Base-by-base conservation (phyloP, 805 yeast genomes). In the Wickerhamomyces chambardii region DNA sequence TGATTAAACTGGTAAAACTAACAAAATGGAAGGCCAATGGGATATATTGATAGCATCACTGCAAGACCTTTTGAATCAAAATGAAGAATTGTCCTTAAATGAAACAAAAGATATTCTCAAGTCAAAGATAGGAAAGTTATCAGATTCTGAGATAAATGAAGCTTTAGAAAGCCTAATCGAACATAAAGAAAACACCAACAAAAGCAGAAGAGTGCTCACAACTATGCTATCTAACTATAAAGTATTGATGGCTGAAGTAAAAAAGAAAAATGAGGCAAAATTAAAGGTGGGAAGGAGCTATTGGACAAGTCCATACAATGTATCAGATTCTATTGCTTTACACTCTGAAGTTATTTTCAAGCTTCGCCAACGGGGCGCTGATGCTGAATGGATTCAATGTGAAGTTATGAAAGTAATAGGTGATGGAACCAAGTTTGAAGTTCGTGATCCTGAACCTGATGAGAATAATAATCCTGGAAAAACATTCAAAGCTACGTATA, bases 371-470 rank as follows among this genome's bases (percentile, higher is more conserved):
- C 68, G 81, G 28, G 81, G 78, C 32, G 68, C 74, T n/a, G 89
- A 81, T 33, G 73, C 73, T 12, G 97, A 90, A 53, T 92, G 98
- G 98, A 86, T 92, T 46, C 95, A 85, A 55, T 92, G 98, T 61
- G 86, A 83, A 50, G 95, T 92, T 14, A 72, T 79, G 19, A 77
- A 74, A 45, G 76, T 90, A 4, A 58, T 76, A n/a, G 74, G 75
- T 1, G 95, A 85, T 44, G 90, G 92, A 1, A 62, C 65, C 2
- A 61, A 53, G 50, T 87, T 80, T 53, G 97, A 92, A 58, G 89
- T 92, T n/a, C 75, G 85, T 47, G 98, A 92, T 56, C 96, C 97
- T 0, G 98, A 92, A 50, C 97, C 98, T 0, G 98, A 92, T 51
- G 97, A 90, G 49, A 72, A 78, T 46, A 84, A 83, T 42, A 85